These are phyloP conservation scores for Rhizophora apiculata DNA, from an alignment of 345 rosid genomes.

Conservation along the genomic window DNA sequence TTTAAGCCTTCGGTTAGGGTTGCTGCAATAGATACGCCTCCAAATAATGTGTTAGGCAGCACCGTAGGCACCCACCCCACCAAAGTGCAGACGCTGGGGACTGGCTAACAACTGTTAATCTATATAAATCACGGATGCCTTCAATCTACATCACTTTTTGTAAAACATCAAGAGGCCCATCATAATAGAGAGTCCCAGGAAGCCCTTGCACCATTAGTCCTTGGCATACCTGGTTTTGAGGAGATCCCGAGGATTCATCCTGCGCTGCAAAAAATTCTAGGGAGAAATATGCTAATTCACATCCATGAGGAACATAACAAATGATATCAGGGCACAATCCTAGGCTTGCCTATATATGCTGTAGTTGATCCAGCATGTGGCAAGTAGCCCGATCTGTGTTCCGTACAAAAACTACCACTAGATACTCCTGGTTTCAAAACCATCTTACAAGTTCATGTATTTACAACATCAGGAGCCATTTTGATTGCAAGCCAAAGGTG, in stretches of 20 bases:
- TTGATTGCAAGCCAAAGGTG: too few species aligned
- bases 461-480: too few species aligned
- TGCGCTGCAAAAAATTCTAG: too few species aligned
- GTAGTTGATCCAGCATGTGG: too few species aligned
- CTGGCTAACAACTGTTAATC: conserved; percentile 47
- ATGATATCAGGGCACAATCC: too few species aligned
- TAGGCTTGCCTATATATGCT: too few species aligned
- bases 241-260: too few species aligned
- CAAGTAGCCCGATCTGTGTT: too few species aligned
- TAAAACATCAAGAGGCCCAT: conserved; percentile 49
- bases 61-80: conserved; percentile 67
- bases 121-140: conserved; percentile 55
- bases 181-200: conserved; percentile 43
- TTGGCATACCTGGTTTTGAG: conserved; percentile 42
- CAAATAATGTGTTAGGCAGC: conserved; percentile 54
- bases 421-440: too few species aligned
- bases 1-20: too few species aligned
- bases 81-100: conserved; percentile 65
- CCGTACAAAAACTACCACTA: too few species aligned
- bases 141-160: conserved; percentile 42
- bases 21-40: conserved; percentile 35
- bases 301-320: not conserved
- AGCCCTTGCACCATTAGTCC: conserved; percentile 67
- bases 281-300: not conserved
- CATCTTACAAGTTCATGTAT: too few species aligned